phyloP scores from a whole-genome alignment of 306 rosid species.

The Neltuma alba region DNA sequence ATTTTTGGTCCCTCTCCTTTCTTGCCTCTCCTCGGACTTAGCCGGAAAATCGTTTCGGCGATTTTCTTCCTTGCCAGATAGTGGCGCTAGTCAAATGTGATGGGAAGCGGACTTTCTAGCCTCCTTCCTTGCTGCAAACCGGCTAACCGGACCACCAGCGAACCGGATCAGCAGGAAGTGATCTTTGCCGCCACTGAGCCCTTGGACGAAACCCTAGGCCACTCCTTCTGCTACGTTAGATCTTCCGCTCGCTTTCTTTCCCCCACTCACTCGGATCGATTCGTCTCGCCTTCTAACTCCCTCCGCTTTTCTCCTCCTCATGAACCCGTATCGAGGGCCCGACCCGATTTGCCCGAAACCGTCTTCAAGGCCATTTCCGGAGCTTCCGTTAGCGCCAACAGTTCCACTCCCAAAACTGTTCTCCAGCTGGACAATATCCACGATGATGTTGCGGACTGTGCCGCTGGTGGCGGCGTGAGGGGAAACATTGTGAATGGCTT shows the following conservation, averaged over 20 bases:
- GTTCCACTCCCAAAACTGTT: conserved; percentile 73
- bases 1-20: not conserved
- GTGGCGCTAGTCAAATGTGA: conserved; percentile 74
- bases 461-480: conserved; percentile 45
- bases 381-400: conserved; percentile 86
- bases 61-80: conserved; percentile 48
- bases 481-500: conserved; percentile 67
- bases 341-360: conserved; percentile 64
- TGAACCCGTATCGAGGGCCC: conserved; percentile 38
- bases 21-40: conserved; percentile 9
- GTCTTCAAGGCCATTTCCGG: conserved; percentile 84
- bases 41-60: conserved; percentile 55
- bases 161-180: conserved; percentile 52
- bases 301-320: conserved; percentile 83
- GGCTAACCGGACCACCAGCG: conserved; percentile 43
- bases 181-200: conserved; percentile 63
- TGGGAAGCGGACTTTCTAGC: conserved; percentile 85
- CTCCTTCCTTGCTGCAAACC: conserved; percentile 69
- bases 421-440: conserved; percentile 54
- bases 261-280: conserved; percentile 77
- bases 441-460: conserved; percentile 59
- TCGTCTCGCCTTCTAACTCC: conserved; percentile 74
- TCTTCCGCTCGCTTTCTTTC: conserved; percentile 71
- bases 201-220: conserved; percentile 94
- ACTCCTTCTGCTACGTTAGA: conserved; percentile 85